Evolutionary conservation across 768 basidiomycete species (phyloP).

Genomic region (Trametes meyenii): DNA sequence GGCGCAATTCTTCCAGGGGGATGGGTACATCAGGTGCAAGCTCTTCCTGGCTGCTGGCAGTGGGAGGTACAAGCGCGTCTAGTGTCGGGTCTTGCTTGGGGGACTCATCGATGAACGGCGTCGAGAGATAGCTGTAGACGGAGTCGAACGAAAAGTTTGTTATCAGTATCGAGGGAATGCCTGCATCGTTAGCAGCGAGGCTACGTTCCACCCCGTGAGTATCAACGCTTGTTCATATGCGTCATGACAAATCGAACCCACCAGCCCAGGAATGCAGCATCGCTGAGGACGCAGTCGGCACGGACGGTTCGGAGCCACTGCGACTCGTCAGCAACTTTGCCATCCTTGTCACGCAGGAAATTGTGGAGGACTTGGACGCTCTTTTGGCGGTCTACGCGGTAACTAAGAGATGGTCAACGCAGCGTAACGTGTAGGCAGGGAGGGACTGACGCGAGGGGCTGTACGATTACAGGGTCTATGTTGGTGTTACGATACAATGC

Average conservation of each 20-base stretch:
- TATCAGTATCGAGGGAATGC: constrained; percentile 70
- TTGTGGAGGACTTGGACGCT: constrained; percentile 63
- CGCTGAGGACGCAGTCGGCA: constrained; percentile 68
- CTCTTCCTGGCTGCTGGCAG: constrained; percentile 18
- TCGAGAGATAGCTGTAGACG: constrained; percentile 76
- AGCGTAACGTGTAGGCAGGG: neutral
- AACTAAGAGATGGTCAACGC: constrained; percentile 42
- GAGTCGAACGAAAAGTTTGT: constrained; percentile 89
- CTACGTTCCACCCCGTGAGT: constrained; percentile 35
- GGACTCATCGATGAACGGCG: constrained; percentile 49
- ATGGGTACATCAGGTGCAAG: constrained; percentile 59
- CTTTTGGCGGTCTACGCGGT: constrained; percentile 71
- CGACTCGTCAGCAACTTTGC: constrained; percentile 54
- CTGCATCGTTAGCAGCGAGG: constrained; percentile 63
- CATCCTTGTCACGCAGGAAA: constrained; percentile 60
- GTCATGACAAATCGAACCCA: constrained; percentile 35
- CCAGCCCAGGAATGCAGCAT: constrained; percentile 82
- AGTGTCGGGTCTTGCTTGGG: constrained; percentile 5
- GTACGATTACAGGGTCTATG: constrained; percentile 80
- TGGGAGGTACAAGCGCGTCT: neutral
- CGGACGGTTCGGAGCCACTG: constrained; percentile 56
- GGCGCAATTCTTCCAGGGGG: constrained; percentile 48
- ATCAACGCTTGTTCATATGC: neutral
- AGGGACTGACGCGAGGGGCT: constrained; percentile 69
- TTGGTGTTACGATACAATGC: constrained; percentile 70